Base-by-base conservation (phyloP, 805 yeast genomes). In the Clavispora santaluciae region DNA sequence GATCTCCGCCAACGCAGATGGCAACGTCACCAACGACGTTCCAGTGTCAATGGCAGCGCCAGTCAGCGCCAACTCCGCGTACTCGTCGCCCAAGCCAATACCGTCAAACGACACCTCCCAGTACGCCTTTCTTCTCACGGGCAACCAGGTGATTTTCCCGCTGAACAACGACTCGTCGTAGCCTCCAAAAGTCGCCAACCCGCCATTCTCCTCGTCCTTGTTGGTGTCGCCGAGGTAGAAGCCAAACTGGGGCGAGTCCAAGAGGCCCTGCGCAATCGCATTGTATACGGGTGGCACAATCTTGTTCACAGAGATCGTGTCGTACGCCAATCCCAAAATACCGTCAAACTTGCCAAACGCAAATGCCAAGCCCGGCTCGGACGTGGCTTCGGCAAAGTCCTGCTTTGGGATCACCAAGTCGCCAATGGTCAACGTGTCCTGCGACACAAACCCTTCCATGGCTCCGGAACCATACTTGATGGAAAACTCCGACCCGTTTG, bases 11-110 rank as follows among this genome's bases (percentile, higher is more conserved):
- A 93, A 73, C 38, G 93, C 91, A 21, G 95, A 83, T 54, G 99
- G 99, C 60, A 93, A 75, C 36, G 96, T 89, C 65, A 93, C 85
- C 65, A 93, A 77, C 26, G 98, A 91, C 50, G 99, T 93, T 69
- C 99, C 99, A 43, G 99, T 93, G 67, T 93, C 99, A 61, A 93
- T 89, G 46, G 96, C 96, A 57, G 97, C 99, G 64, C 99, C 99
- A 47, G 89, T 82, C 58, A 71, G 72, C 53, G 75, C 78, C 58
- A 93, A 79, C 54, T 75, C 78, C 38, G 98, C 96, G 59, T 77
- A 86, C 70, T 93, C 95, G 53, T 85, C 86, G 57, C 99, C 99
- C 49, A 93, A 76, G 33, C 90, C 86, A 62, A 93, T 74, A 54
- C 95, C 90, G 55, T 88, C 88, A 54, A 93, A 84, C 54, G 83